Evolutionary conservation across 2,329 filamentous ascomycete genomes (phyloP).

Genomic region (Colletotrichum godetiae): DNA sequence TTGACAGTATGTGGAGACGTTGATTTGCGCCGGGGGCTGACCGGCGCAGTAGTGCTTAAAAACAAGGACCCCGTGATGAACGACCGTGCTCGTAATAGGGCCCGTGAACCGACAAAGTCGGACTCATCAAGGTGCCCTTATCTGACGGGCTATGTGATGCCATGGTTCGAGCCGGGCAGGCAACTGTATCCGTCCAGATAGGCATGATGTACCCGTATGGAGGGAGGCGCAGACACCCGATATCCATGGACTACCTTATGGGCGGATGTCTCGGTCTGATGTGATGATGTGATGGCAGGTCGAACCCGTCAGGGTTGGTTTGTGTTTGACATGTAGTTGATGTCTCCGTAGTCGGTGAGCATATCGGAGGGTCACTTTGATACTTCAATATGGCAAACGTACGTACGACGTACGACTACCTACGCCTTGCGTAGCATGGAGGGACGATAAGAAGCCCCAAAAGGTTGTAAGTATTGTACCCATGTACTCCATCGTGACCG

Average conservation of each 20-base stretch:
- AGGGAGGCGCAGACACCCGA: neutral
- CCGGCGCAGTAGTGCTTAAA: conserved; percentile 28
- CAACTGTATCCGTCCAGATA: neutral
- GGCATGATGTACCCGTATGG: neutral
- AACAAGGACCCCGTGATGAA: conserved; percentile 7
- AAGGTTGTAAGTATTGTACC: neutral
- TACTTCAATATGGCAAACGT: neutral
- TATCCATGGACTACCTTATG: neutral
- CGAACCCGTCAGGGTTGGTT: neutral
- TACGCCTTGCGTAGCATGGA: neutral
- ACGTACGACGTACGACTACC: neutral
- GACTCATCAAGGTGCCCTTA: conserved; percentile 24
- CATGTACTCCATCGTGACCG: neutral
- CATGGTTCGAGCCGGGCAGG: neutral
- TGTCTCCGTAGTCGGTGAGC: conserved; percentile 1
- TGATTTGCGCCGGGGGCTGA: conserved; percentile 35
- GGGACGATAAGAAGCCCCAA: neutral
- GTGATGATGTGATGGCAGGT: conserved; percentile 10
- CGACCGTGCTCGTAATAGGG: conserved; percentile 3
- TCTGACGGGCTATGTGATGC: neutral
- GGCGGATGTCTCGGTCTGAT: conserved; percentile 20
- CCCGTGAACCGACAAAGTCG: neutral
- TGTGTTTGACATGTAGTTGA: neutral
- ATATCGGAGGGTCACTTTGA: conserved; percentile 4
- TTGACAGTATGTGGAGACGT: conserved; percentile 12